Conservation (phyloP, 1,139 yeast species). For the Taphrina pruni region DNA sequence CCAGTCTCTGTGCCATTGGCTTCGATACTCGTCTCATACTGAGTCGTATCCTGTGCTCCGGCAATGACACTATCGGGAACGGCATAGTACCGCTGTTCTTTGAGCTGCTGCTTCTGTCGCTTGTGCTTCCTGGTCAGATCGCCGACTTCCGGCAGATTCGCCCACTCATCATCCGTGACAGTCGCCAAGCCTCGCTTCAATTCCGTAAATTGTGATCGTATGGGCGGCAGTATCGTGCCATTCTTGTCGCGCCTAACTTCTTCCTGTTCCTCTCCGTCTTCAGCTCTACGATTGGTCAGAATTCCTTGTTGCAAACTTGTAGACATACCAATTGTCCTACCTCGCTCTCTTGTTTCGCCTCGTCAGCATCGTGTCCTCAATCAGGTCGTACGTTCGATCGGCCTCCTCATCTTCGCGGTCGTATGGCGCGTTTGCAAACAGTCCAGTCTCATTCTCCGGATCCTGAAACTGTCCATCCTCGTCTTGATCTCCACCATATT, state of each 20-base stretch:
- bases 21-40: conserved; percentile 43
- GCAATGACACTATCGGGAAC: conserved; percentile 72
- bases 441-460: conserved; percentile 54
- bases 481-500: conserved; percentile 50
- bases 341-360: conserved; percentile 53
- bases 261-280: conserved; percentile 23
- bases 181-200: conserved; percentile 66
- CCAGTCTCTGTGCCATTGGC: conserved; percentile 47
- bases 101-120: conserved; percentile 66
- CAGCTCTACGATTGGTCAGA: conserved; percentile 27
- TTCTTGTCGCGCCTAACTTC: conserved; percentile 48
- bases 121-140: conserved; percentile 84
- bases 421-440: conserved; percentile 49
- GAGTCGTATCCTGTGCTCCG: conserved; percentile 50
- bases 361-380: conserved; percentile 63
- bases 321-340: conserved; percentile 18
- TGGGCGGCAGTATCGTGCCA: conserved; percentile 46
- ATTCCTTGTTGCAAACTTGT: background rate
- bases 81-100: conserved; percentile 71
- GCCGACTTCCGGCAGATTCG: conserved; percentile 80
- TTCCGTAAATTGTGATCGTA: conserved; percentile 60
- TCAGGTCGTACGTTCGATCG: conserved; percentile 66
- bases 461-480: conserved; percentile 52
- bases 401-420: conserved; percentile 76
- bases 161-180: conserved; percentile 79